Base-by-base conservation (phyloP, 192 early-diverging fungal species). In the Dispira simplex region DNA sequence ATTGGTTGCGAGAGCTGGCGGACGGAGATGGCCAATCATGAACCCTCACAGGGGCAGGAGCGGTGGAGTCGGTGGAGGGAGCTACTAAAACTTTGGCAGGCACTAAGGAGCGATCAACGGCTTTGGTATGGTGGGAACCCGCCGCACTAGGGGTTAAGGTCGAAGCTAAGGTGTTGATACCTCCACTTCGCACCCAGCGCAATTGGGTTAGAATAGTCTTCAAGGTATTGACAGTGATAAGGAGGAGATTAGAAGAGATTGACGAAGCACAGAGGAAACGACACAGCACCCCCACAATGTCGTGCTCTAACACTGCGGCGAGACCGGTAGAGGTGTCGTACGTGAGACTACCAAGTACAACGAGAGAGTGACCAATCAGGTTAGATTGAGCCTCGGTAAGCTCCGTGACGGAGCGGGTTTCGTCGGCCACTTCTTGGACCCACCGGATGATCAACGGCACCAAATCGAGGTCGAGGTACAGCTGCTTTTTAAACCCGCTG, bases 401-500 rank as follows among this genome's bases (percentile, higher is more conserved):
- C 21, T 4, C 48, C 21, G 18, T 21, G 4, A 5, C 48, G 21
- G 48, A 21, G 48, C 8, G 18, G 48, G 48, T 3, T 3, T 49
- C 18, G 9, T 16, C 21, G 4, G 16, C 48, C 48, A 49, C 48
- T 8, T 16, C 3, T 9, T 49, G 48, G 8, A 49, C 21, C 48
- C 16, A 49, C 18, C 32, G 13, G 14, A 43, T 21, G 12, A 60
- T 10, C 13, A 28, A 44, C 21, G 84, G 71, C 28, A 85, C 74
- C 39, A 86, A 72, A 32, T 81, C 81, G 20, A 82, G 71, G 44
- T 77, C 66, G 45, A 82, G 75, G 58, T 88, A 91, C 26, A 87
- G 72, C 48, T 81, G 79, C 73, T 92, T 92, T 66, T 89, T 89
- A 18, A 85, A 85, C 55, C 75, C 78, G 66, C 89, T 90, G 55